Percentiles rank a stretch among this genome's conserved stretches.
Conservation (phyloP, 2,329 filamentous ascomycete genomes). For the Epichloe gansuensis region DNA sequence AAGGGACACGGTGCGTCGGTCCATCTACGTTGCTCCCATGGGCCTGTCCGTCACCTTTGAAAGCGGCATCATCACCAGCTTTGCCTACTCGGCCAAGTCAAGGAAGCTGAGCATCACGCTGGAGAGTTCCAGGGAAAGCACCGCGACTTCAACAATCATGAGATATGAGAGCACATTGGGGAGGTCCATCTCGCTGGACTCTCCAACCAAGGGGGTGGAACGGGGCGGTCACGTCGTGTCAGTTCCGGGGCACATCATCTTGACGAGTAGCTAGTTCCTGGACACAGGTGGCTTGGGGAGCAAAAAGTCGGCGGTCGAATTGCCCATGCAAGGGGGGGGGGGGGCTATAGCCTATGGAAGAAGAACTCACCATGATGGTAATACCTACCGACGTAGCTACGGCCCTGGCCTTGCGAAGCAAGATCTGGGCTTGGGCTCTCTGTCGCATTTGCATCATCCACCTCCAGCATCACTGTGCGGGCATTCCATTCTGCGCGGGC, state of each 20-base stretch:
- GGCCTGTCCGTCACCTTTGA: slow-evolving; percentile 28
- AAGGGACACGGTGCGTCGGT: slow-evolving; percentile 32
- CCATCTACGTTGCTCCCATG: slow-evolving; percentile 34
- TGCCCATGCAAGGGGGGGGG: too few relatives aligned
- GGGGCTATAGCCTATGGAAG: too few relatives aligned
- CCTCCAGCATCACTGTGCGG: too few relatives aligned
- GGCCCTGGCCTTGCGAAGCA: too few relatives aligned
- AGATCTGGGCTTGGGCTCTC: too few relatives aligned
- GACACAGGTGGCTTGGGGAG: too few relatives aligned
- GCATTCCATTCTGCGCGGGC: too few relatives aligned
- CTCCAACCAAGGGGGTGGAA: neutral
- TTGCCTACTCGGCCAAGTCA: slow-evolving; percentile 17
- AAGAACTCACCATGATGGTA: too few relatives aligned
- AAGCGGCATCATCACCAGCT: slow-evolving; percentile 27
- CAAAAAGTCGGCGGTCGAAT: too few relatives aligned
- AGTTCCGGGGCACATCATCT: neutral
- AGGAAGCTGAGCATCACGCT: neutral
- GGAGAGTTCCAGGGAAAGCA: neutral
- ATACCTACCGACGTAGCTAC: too few relatives aligned
- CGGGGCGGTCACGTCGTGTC: neutral
- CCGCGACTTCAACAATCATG: neutral
- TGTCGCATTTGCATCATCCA: too few relatives aligned
- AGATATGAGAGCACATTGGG: slow-evolving; percentile 2
- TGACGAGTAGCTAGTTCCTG: neutral
- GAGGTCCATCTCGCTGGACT: neutral